Conservation (phyloP, 2,329 filamentous ascomycete species). For the Neurospora sp. region DNA sequence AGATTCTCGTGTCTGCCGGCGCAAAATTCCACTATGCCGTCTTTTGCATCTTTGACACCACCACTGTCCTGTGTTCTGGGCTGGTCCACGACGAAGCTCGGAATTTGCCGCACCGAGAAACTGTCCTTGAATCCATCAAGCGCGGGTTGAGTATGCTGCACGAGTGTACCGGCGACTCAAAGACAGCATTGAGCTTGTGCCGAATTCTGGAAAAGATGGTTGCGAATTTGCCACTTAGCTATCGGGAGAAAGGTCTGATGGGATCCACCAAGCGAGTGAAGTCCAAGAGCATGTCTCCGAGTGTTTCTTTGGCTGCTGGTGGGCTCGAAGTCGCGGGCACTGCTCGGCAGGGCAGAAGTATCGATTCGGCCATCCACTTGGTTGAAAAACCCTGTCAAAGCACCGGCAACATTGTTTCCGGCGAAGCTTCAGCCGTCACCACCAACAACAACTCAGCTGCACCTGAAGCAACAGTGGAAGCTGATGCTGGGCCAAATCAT, state of each 20-base stretch:
- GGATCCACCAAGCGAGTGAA: conserved; percentile 13
- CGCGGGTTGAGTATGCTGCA: conserved; percentile 16
- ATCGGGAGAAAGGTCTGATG: conserved; percentile 11
- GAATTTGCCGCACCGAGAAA: conserved; percentile 18
- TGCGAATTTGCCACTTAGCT: conserved; percentile 13
- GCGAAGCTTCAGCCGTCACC: background rate
- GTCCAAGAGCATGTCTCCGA: background rate
- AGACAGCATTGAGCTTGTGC: conserved; percentile 14
- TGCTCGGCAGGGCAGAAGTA: background rate
- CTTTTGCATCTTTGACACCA: conserved; percentile 23
- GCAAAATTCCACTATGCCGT: conserved; percentile 22
- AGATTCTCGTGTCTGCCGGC: conserved; percentile 15
- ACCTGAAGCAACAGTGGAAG: background rate
- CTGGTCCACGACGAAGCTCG: conserved; percentile 19
- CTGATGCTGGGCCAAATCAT: background rate
- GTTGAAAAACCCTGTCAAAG: background rate
- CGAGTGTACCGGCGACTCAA: conserved; percentile 10
- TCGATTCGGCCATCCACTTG: background rate
- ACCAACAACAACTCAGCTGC: background rate
- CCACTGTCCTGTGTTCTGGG: conserved; percentile 21
- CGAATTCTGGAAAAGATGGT: conserved; percentile 16
- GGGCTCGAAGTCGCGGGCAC: background rate
- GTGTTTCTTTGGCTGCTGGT: background rate
- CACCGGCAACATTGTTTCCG: conserved; percentile 2
- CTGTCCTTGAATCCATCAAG: conserved; percentile 15